A percentile compares a stretch with the other conserved stretches of the same genome.
Conservation (phyloP, 331 rosid species). For the Cydonia oblonga region DNA sequence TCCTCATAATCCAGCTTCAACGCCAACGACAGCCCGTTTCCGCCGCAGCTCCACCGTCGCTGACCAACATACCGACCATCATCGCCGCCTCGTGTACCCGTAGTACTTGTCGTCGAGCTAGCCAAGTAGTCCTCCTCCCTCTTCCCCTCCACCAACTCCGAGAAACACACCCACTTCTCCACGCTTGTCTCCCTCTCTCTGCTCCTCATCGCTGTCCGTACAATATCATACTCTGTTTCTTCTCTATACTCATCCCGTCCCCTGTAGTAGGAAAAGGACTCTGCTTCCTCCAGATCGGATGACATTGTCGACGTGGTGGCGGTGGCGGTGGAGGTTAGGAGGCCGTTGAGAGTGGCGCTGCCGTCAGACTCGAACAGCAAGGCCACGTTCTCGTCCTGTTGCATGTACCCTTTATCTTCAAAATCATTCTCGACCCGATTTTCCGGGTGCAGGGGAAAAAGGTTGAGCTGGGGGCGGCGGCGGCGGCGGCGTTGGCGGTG, state of each 20-base stretch:
- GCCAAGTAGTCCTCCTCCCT: conserved; percentile 17
- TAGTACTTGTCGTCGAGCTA: neutral
- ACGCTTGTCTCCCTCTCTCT: conserved; percentile 26
- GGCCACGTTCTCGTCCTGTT: conserved; percentile 50
- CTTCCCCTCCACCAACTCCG: conserved; percentile 69
- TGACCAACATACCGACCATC: neutral
- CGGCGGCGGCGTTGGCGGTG: neutral
- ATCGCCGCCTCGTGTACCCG: neutral
- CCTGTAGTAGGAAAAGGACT: conserved; percentile 11
- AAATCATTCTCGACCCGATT: conserved; percentile 8
- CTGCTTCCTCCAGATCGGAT: conserved; percentile 32
- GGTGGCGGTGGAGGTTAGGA: conserved; percentile 22
- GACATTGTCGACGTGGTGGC: conserved; percentile 12
- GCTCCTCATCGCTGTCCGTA: conserved; percentile 73
- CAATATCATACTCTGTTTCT: conserved; percentile 8
- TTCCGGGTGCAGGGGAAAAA: conserved; percentile 61
- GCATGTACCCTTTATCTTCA: conserved; percentile 13
- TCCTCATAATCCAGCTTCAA: conserved; percentile 79
- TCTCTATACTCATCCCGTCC: neutral
- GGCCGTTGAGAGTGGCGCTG: conserved; percentile 39
- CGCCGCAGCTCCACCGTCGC: neutral
- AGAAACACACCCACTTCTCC: conserved; percentile 86
- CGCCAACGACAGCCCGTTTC: conserved; percentile 15
- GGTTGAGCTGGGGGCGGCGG: conserved; percentile 28
- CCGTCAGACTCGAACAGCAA: conserved; percentile 48